Base-by-base conservation (phyloP, 1,139 yeast species). In the Hemisphaericaspora xylofermentans region DNA sequence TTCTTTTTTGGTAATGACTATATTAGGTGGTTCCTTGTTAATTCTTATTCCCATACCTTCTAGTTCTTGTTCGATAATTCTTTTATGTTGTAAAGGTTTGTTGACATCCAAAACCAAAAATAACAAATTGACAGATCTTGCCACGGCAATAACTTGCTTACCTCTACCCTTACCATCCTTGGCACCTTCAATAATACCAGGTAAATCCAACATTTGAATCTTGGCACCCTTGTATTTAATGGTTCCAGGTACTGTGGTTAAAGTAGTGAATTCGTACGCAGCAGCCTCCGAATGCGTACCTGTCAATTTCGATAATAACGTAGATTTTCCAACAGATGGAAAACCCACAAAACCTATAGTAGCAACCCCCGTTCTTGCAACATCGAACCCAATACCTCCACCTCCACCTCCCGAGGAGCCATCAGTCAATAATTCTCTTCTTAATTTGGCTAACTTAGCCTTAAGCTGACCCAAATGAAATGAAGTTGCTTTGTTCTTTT, bases 151-250 rank as follows among this genome's bases (percentile, higher is more conserved):
- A 45, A 93, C 98, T 68, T 93, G 98, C 56, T 84, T 87, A 78
- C 99, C 99, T 73, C 99, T 82, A 72, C 99, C 98, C 64, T 91
- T 87, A 68, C 98, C 98, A 58, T 93, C 98, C 56, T 91, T 91
- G 43, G 98, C 99, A 64, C 98, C 98, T 66, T 94, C 98, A 54
- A 93, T 93, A 57, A 93, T 93, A 63, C 99, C 99, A 3, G 99
- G 99, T 55, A 93, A 76, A 78, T 93, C 99, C 59, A 93, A 74
- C 95, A 94, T 88, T 68, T 93, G 99, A 51, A 93, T 84, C 70
- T 88, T 91, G 38, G 98, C 98, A 58, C 99, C 99, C 56, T 89
- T 88, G 61, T 88, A 91, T 63, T 87, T 85, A 58, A 93, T 88
- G 37, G 88, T 88, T 64, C 98, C 98, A 0, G 98, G 98, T 43